Evolutionary conservation across 1,284 basidiomycete species (phyloP).

Genomic region (Abortiporus biennis): DNA sequence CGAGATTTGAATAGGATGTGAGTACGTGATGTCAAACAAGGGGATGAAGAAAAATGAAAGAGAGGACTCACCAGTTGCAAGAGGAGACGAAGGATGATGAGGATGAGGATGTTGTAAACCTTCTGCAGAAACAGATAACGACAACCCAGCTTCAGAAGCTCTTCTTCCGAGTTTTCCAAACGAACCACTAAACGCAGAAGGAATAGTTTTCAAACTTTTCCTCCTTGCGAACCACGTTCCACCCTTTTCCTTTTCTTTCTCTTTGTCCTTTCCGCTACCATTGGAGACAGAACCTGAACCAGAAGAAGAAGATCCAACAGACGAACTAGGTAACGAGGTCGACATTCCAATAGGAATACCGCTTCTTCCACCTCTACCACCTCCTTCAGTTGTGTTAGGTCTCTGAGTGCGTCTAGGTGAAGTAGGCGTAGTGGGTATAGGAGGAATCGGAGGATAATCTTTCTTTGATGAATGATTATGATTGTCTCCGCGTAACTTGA

Average conservation of each 20-base stretch:
- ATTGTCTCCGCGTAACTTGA: not conserved
- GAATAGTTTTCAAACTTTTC: slow-evolving; percentile 29
- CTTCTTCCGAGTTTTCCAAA: slow-evolving; percentile 10
- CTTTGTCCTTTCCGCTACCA: slow-evolving; percentile 31
- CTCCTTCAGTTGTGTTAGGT: not conserved
- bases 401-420: not conserved
- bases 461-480: not conserved
- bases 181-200: too few species aligned
- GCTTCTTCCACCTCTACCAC: not conserved
- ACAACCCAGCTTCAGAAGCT: slow-evolving; percentile 15
- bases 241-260: slow-evolving; percentile 36
- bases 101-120: not conserved
- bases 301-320: slow-evolving; percentile 4
- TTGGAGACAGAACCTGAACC: slow-evolving; percentile 5
- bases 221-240: slow-evolving; percentile 51
- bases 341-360: too few species aligned
- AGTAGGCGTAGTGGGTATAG: not conserved
- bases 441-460: not conserved
- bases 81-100: too few species aligned
- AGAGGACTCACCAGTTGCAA: slow-evolving; percentile 5
- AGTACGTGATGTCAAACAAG: not conserved
- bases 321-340: not conserved
- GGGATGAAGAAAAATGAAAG: slow-evolving; percentile 5
- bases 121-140: not conserved
- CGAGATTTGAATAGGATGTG: slow-evolving; percentile 7